Evolutionary conservation across 139 green algal species (phyloP).

Genomic region (Gonium pectorale): DNA sequence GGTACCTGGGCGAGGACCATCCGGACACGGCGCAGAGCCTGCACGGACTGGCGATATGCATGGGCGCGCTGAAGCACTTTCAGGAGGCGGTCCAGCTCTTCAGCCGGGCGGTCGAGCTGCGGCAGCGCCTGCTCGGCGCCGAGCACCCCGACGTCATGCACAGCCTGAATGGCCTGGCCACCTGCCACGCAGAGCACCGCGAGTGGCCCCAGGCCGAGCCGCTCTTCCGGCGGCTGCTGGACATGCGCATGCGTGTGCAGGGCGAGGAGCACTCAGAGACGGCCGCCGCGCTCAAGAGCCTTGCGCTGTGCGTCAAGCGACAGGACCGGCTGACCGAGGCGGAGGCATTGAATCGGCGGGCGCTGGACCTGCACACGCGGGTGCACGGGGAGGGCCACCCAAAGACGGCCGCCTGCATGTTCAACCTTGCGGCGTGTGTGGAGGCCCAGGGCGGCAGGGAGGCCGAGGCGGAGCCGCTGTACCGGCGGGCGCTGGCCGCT

Average conservation of each 20-base stretch:
- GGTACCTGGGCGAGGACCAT: background rate
- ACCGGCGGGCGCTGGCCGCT: slow-evolving; percentile 3
- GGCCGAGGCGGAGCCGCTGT: slow-evolving; percentile 1
- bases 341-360: background rate
- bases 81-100: no score
- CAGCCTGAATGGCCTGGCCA: background rate
- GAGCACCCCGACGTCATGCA: background rate
- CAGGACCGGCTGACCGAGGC: background rate
- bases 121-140: no score
- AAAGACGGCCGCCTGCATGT: background rate
- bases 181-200: background rate
- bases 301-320: background rate
- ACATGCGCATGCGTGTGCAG: background rate
- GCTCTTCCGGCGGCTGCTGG: background rate
- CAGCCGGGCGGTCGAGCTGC: no score
- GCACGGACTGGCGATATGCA: background rate
- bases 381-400: background rate
- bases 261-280: slow-evolving; percentile 34
- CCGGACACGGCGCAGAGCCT: background rate
- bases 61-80: no score
- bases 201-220: background rate
- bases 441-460: background rate
- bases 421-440: background rate
- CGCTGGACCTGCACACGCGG: background rate
- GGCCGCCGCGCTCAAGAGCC: background rate